Evolutionary conservation across 2,329 filamentous ascomycete genomes (phyloP), one percentile per base, ranked within the genome.

Genomic region (Chrysosporium queenslandicum): DNA sequence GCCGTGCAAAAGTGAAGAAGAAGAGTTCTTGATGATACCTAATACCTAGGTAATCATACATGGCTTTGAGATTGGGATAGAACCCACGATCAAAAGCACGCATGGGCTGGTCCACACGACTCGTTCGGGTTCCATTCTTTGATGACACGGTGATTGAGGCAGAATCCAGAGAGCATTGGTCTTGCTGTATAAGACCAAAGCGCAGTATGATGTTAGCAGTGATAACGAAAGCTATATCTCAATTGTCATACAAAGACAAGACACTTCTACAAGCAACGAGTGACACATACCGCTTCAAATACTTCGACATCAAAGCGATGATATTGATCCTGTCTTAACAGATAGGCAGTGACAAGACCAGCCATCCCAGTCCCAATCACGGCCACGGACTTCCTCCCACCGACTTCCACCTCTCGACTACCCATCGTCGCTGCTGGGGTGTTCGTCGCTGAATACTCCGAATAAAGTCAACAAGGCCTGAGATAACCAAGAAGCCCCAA

Each of bases 1-100:
- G 58, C 47, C 63, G 68, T 9, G 75, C 70, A 53, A 81, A 77
- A 36, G 71, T 70, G 60, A 77, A 82, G 2, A 80, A 63, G 57
- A 81, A 81, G 14, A 68, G 70, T 50, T 77, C 71, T 11, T 71
- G 66, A 37, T 73, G 70, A 54, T 78, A 77, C 4, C 65, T 64
- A 11, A 82, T 67, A 1, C 68, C 71, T 2, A 83, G 64, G 56
- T 79, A 68, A 23, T 75, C 67, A 61, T 82, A 82, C 74, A 83
- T 77, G 23, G 69, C 67, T 56, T 71, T 72, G 46, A 82, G 64
- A 55, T 80, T 78, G 43, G 64, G 61, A 59, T 82, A 81, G 62
- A 77, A 82, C 18, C 73, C 72, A 8, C 67, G 71, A 12, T 71
- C 71, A 55, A 77, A 75, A 5, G 71, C 72, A 48, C 74, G 72